phyloP scores from a whole-genome alignment of 1,139 yeast genomes.

The Pichia sp. region DNA sequence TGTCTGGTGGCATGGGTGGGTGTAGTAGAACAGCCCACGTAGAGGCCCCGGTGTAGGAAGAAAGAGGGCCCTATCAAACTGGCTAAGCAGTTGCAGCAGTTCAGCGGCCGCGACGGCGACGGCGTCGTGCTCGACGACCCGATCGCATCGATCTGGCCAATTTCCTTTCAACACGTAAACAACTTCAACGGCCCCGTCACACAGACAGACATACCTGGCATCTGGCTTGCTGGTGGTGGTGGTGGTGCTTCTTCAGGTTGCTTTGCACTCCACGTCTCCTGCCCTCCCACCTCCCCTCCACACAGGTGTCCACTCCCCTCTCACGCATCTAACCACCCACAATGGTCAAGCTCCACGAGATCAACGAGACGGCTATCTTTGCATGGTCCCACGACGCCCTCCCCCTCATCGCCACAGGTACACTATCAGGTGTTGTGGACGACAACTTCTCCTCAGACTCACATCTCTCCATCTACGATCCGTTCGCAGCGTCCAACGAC shows the following conservation, averaged over 20 bases:
- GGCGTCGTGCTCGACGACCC: no score
- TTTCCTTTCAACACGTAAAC: no score
- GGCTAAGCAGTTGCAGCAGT: no score
- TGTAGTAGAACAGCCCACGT: no score
- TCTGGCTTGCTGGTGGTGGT: no score
- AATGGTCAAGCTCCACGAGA: conserved; percentile 86
- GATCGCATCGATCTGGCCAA: no score
- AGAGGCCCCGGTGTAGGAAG: no score
- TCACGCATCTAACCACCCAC: neutral
- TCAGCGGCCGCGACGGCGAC: no score
- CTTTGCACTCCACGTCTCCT: neutral
- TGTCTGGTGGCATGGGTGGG: no score
- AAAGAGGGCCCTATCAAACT: no score
- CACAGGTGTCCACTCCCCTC: neutral
- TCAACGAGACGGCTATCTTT: conserved; percentile 84
- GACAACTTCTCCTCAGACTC: conserved; percentile 81
- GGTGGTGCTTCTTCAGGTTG: neutral
- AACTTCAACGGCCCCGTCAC: no score
- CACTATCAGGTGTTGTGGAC: conserved; percentile 94
- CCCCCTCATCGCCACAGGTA: conserved; percentile 84
- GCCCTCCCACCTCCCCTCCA: neutral
- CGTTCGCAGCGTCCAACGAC: conserved; percentile 38
- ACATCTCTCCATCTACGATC: conserved; percentile 73
- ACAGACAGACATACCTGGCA: no score
- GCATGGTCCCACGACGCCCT: conserved; percentile 87